Base-by-base conservation (phyloP, 768 basidiomycete species). In the Suillus decipiens region DNA sequence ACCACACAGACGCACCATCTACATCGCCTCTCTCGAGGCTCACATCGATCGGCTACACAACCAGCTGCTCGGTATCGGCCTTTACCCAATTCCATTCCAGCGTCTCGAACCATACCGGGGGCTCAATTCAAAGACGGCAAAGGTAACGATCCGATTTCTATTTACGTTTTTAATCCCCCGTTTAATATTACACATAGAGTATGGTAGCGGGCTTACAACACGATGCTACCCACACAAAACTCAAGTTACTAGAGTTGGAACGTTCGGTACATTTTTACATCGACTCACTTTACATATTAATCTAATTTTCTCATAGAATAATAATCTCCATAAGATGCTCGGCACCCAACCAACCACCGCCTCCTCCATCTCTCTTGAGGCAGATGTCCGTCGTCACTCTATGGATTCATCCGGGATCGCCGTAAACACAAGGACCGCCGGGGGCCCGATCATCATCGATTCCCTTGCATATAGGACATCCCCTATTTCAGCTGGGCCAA, bases 71-170 rank as follows among this genome's bases (percentile, higher is more conserved):
- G 76, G 81, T 41, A 71, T 84, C 45, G 83, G 80, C 2, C 81
- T 82, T 61, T 87, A 79, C 67, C 89, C 87, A 0, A 82, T 90
- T 43, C 77, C 80, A 1, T 79, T 81, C 61, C 78, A 82, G 22
- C 80, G 84, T 47, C 79, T 91, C 28, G 84, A 86, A 31, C 82
- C 83, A 1, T 89, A 86, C 71, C 85, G 81, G 57, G 89, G 89
- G 6, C 78, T 91, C n/a, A 89, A 91, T 69, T 85, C 84, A 28
- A 92, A 87, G 73, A 90, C 88, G 0, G 89, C 88, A 59, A 91
- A 90, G 82, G 90, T 89, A 61, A 51, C 69, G 67, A 28, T 19
- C 42, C 24, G 4, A n/a, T 48, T 31, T 56, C 14, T 4, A 22
- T n/a, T 0, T 1, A 8, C 53, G 12, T 28, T 24, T 5, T 45